Conservation (phyloP, 2,329 filamentous ascomycete genomes). For the Sporothrix variecibatus region DNA sequence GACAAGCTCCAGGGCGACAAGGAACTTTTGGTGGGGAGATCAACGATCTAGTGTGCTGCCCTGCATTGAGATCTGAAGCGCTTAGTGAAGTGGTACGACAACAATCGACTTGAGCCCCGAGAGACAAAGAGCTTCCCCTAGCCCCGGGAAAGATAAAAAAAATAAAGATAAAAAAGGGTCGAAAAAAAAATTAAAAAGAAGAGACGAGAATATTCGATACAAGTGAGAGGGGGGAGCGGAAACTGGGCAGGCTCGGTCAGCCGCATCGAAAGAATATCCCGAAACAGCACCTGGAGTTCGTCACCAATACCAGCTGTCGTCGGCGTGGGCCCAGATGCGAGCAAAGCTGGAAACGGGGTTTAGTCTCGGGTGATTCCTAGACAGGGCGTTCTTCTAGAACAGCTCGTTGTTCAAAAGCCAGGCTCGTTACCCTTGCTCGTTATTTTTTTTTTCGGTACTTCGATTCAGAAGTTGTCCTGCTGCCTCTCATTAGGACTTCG, state of each 20-base stretch:
- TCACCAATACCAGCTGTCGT: not conserved
- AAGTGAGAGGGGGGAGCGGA: not conserved
- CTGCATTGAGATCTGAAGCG: not conserved
- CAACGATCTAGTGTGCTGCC: not conserved
- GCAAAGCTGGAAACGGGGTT: not conserved
- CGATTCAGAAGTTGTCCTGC: slow-evolving; percentile 1
- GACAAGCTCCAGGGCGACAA: not conserved
- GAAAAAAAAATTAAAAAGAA: slow-evolving; percentile 1
- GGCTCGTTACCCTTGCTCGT: not conserved
- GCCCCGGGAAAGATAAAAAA: not conserved
- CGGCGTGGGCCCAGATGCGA: not conserved
- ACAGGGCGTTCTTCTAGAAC: slow-evolving; percentile 5
- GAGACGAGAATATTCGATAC: not conserved
- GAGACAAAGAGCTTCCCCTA: not conserved
- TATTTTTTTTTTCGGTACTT: not conserved
- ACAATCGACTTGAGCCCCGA: not conserved
- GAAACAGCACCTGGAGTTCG: not conserved
- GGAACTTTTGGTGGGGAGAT: slow-evolving; percentile 15
- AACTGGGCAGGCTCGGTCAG: not conserved
- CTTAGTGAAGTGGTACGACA: slow-evolving; percentile 21
- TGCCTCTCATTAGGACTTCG: slow-evolving; percentile 5
- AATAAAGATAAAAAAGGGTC: not conserved
- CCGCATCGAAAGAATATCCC: not conserved
- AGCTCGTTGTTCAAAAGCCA: not conserved
- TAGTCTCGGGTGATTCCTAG: slow-evolving; percentile 1